Evolutionary conservation across 352 stramenopile species (phyloP), one percentile per base, ranked within the genome.

Genomic region (Globisporangium orthogonon): DNA sequence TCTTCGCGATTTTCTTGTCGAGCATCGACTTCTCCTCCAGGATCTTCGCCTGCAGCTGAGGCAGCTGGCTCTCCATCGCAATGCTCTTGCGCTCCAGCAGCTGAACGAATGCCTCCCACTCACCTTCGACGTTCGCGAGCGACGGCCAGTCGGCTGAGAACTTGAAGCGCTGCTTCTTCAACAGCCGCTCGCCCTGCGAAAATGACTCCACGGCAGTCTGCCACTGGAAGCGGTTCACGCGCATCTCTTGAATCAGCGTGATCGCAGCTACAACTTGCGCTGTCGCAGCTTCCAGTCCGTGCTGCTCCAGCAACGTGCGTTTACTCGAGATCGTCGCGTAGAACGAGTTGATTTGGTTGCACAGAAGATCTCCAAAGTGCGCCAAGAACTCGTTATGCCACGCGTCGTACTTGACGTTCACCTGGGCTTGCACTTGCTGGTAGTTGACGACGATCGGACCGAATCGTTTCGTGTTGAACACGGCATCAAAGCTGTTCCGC

Each of bases 361-460:
- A 85, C 17, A 99, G 70, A 35, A 99, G 83, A 41, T 91, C 72
- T 7, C 89, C 94, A 67, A 99, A 99, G 49, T 96, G 90, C 10
- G 86, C 79, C 40, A 99, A 86, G 48, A 99, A 89, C 60, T 99
- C 96, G 56, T 98, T 99, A 65, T 99, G 97, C 96, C 97, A 99
- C 3, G 96, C 97, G 69, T 99, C 98, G 74, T 99, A 99, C 70
- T 99, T 99, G 41, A 99, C 80, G 62, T 98, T 99, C 47, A 96
- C 86, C 65, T 96, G 81, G 3, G 89, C 84, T 65, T 97, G 89
- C 13, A 97, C 86, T 73, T 96, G 85, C 65, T 97, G 83, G 56
- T 96, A 96, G 68, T 97, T 95, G 17, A 97, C 77, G 4, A 84
- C 63, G 57, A 97, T 82, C 10, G 65, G 96, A 61, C 67, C 97